Evolutionary conservation across 2,329 filamentous ascomycete genomes (phyloP), one percentile per base, ranked within the genome.

Genomic region (Aspergillus intermedius): DNA sequence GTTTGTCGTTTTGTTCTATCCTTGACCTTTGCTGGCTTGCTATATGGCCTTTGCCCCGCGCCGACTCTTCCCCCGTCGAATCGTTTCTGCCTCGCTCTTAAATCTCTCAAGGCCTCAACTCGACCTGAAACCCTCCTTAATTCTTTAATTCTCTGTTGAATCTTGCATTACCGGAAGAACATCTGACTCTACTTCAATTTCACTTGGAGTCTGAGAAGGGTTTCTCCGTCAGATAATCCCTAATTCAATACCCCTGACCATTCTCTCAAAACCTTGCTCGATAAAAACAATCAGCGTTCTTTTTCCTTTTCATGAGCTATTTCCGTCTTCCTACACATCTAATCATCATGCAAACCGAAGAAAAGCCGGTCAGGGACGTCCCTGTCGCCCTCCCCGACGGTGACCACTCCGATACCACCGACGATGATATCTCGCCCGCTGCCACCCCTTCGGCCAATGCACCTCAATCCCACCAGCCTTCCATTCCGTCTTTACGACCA

Each of bases 371-470:
- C 9, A 45, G 57, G 37, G 58, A 59, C 8, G 44, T 58, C 37
- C 49, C 59, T 2, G 46, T 57, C 15, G 47, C 57, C 15, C 49
- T 54, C n/a, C 46, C 54, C 6, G 54, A 58, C 30, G 41, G 52
- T 10, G 60, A 61, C 43, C 50, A 46, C 23, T 52, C 56, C 34
- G 55, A 58, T 32, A 51, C 49, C 10, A 49, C 56, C n/a, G 54
- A 59, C 32, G 56, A 53, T 22, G 59, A 60, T 43, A 44, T 54
- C 28, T 56, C 56, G 1, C 47, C 55, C n/a, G 46, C 55, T 15
- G 21, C 46, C 19, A 49, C 17, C 72, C 75, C 54, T 74, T 72
- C 47, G 63, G 49, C 49, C 41, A 46, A 47, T 40, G n/a, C n/a
- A 15, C 9, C 34, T 19, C n/a, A 37, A 37, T 44, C 42, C 12